phyloP scores from a whole-genome alignment of 352 stramenopile species.

The Lagenidium giganteum region DNA sequence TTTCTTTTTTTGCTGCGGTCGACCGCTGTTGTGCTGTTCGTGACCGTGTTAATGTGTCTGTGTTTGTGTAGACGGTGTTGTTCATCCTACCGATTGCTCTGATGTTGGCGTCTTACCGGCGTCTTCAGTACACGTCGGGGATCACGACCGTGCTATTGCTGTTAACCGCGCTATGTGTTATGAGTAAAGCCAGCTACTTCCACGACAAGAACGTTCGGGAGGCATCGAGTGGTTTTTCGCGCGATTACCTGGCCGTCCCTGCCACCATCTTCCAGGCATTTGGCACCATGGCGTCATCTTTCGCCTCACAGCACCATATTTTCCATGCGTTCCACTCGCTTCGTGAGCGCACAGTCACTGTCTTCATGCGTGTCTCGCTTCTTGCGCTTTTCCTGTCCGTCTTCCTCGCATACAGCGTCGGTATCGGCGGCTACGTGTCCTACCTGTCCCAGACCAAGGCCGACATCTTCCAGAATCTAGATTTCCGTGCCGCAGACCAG shows the following conservation, averaged over 20 bases:
- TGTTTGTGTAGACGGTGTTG: slow-evolving; percentile 18
- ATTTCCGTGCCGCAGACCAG: slow-evolving; percentile 22
- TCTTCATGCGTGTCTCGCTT: slow-evolving; percentile 29
- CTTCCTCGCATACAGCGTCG: slow-evolving; percentile 28
- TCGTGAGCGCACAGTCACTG: slow-evolving; percentile 22
- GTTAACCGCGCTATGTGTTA: slow-evolving; percentile 22
- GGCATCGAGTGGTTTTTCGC: slow-evolving; percentile 23
- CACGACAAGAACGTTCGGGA: slow-evolving; percentile 17
- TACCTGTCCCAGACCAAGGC: slow-evolving; percentile 33
- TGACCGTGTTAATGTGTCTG: neutral
- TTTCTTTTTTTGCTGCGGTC: no score
- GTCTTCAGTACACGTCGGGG: slow-evolving; percentile 19
- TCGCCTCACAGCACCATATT: slow-evolving; percentile 44
- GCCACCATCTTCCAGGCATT: slow-evolving; percentile 37
- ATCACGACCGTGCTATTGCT: slow-evolving; percentile 19
- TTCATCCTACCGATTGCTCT: slow-evolving; percentile 37
- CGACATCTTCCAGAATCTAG: slow-evolving; percentile 48
- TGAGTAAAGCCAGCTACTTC: slow-evolving; percentile 22
- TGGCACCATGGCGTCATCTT: slow-evolving; percentile 31
- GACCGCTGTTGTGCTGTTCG: no score
- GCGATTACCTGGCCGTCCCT: slow-evolving; percentile 51
- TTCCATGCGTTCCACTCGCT: slow-evolving; percentile 50
- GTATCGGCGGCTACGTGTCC: slow-evolving; percentile 43
- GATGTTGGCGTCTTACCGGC: slow-evolving; percentile 22
- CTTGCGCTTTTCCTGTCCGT: slow-evolving; percentile 25